phyloP scores from a whole-genome alignment of 148 eudicot genomes.

The Chenopodium quinoa region DNA sequence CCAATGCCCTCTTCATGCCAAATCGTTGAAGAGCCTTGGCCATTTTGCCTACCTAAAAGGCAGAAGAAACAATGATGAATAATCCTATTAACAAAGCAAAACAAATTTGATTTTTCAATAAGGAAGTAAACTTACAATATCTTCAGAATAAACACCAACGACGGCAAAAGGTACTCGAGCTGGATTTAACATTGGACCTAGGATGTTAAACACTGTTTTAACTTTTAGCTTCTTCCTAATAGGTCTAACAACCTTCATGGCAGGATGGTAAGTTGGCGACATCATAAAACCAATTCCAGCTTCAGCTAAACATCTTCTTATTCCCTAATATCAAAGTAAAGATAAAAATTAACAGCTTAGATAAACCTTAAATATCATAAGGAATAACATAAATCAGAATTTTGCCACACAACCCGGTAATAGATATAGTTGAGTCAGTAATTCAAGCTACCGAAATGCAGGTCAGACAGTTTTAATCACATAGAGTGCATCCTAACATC shows the following conservation, averaged over 20 bases:
- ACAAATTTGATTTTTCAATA: no score
- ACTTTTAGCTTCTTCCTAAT: constrained; percentile 80
- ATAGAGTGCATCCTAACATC: neutral
- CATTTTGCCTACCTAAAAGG: constrained; percentile 71
- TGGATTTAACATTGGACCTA: constrained; percentile 98
- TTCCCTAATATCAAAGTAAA: constrained; percentile 48
- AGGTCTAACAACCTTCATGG: constrained; percentile 93
- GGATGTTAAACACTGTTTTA: constrained; percentile 88
- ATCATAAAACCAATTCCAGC: constrained; percentile 98
- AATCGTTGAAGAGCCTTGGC: constrained; percentile 89
- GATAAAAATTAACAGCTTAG: neutral
- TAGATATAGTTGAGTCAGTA: neutral
- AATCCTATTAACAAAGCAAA: neutral
- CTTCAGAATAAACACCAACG: constrained; percentile 92
- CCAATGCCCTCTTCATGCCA: constrained; percentile 97
- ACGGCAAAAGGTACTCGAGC: constrained; percentile 92
- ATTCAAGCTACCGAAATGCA: neutral
- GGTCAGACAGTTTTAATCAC: neutral
- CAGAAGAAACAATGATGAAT: neutral
- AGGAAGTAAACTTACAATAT: constrained; percentile 47
- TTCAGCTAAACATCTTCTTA: constrained; percentile 69
- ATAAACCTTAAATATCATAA: neutral
- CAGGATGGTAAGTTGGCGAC: constrained; percentile 95
- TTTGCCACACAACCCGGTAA: neutral
- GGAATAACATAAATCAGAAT: neutral